phyloP scores from a whole-genome alignment of 1,139 yeast genomes.

The Schwanniomyces etchellsii region DNA sequence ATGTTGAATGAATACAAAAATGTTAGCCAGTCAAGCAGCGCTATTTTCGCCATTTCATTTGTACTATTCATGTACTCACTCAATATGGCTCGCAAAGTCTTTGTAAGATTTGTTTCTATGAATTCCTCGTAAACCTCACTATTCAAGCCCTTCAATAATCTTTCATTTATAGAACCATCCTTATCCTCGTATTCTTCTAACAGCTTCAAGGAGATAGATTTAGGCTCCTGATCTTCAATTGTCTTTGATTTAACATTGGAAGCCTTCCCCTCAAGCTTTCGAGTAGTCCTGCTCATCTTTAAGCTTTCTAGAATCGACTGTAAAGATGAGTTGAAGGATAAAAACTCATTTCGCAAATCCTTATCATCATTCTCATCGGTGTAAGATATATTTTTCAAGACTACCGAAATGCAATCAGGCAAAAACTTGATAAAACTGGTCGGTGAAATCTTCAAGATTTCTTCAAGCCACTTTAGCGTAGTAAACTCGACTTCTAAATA shows the following conservation, averaged over 20 bases:
- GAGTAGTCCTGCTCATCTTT: conserved; percentile 19
- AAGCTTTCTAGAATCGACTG: conserved; percentile 29
- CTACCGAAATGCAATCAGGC: conserved; percentile 37
- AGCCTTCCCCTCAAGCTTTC: conserved; percentile 3
- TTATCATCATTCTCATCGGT: conserved; percentile 35
- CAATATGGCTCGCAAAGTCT: conserved; percentile 30
- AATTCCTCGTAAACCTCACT: conserved; percentile 38
- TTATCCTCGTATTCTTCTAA: conserved; percentile 6
- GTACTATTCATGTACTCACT: conserved; percentile 31
- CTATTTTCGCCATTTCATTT: conserved; percentile 76
- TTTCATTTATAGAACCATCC: conserved; percentile 10
- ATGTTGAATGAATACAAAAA: conserved; percentile 77
- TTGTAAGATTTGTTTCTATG: conserved; percentile 31
- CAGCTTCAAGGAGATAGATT: too few relatives aligned
- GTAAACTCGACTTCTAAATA: conserved; percentile 78
- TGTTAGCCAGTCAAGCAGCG: conserved; percentile 87
- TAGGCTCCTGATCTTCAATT: conserved; percentile 1
- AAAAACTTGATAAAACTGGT: conserved; percentile 62
- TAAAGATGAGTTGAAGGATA: conserved; percentile 30
- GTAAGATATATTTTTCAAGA: conserved; percentile 32
- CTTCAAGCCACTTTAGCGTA: conserved; percentile 79
- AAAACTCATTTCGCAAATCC: conserved; percentile 33
- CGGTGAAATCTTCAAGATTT: conserved; percentile 71
- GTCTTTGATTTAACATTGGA: conserved; percentile 3
- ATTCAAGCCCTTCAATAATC: conserved; percentile 26